These are phyloP conservation scores for Westerdykella ornata DNA, from an alignment of 2,329 filamentous ascomycete genomes.

Conservation along the genomic window DNA sequence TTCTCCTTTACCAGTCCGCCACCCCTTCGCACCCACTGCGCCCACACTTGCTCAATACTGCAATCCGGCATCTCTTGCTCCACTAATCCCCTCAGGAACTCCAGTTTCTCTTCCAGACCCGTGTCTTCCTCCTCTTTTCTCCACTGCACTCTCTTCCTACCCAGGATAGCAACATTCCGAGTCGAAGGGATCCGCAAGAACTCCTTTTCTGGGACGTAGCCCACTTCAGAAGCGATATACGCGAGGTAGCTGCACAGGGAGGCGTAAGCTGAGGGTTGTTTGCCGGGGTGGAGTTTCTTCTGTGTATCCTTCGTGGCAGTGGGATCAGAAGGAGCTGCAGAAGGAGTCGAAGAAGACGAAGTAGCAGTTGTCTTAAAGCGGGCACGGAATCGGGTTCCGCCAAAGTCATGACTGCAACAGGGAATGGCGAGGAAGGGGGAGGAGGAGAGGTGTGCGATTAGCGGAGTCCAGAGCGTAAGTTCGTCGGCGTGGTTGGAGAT, in stretches of 20 bases:
- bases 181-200: constrained; percentile 89
- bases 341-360: no score
- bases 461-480: constrained; percentile 89
- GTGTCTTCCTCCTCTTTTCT: constrained; percentile 45
- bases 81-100: constrained; percentile 57
- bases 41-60: constrained; percentile 36
- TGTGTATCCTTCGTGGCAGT: neutral
- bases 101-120: constrained; percentile 52
- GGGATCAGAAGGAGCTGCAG: no score
- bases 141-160: constrained; percentile 42
- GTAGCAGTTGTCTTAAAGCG: constrained; percentile 11
- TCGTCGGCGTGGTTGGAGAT: constrained; percentile 97
- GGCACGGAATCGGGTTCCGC: constrained; percentile 66
- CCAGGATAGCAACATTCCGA: constrained; percentile 74
- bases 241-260: constrained; percentile 74
- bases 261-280: constrained; percentile 65
- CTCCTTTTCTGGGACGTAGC: constrained; percentile 72
- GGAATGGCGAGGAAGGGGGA: constrained; percentile 89
- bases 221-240: constrained; percentile 62
- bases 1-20: constrained; percentile 39
- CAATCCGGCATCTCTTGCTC: constrained; percentile 45
- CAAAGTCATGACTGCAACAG: constrained; percentile 85
- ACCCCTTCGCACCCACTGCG: constrained; percentile 46
- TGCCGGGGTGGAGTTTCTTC: constrained; percentile 12
- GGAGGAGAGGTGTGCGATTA: constrained; percentile 68